phyloP scores from a whole-genome alignment of 2,329 filamentous ascomycete species.

The Botrytis squamosa region DNA sequence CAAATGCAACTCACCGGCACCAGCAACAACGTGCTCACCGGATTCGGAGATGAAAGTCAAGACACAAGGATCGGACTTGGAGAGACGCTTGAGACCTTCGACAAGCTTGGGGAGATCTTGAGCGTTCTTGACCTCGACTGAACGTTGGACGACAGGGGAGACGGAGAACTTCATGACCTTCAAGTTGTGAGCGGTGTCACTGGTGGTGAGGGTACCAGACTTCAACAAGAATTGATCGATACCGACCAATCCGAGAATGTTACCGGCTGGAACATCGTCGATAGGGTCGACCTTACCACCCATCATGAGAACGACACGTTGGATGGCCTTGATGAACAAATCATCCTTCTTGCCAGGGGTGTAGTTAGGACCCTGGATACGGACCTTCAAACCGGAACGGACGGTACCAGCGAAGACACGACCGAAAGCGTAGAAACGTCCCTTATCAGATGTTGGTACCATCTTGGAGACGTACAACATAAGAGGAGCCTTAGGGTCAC shows the following conservation, averaged over 20 bases:
- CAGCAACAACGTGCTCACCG: constrained; percentile 98
- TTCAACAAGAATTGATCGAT: constrained; percentile 99
- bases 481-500: constrained; percentile 94
- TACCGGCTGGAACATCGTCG: constrained; percentile 97
- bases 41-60: constrained; percentile 85
- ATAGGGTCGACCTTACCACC: constrained; percentile 98
- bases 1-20: constrained; percentile 98
- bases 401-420: constrained; percentile 99
- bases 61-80: constrained; percentile 99
- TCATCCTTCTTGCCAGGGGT: constrained; percentile 97
- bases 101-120: constrained; percentile 99
- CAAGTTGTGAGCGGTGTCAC: constrained; percentile 97
- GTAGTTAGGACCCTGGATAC: constrained; percentile 99
- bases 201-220: constrained; percentile 98
- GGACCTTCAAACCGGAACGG: constrained; percentile 97
- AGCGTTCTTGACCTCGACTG: constrained; percentile 99
- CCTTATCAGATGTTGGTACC: constrained; percentile 99
- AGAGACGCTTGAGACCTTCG: constrained; percentile 99
- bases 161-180: constrained; percentile 99
- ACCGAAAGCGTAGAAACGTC: constrained; percentile 99
- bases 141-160: constrained; percentile 96
- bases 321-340: constrained; percentile 98
- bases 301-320: constrained; percentile 99
- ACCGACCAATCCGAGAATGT: constrained; percentile 99
- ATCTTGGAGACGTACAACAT: constrained; percentile 99